Evolutionary conservation across 2,329 filamentous ascomycete genomes (phyloP).

Genomic region (Moelleriella libera): DNA sequence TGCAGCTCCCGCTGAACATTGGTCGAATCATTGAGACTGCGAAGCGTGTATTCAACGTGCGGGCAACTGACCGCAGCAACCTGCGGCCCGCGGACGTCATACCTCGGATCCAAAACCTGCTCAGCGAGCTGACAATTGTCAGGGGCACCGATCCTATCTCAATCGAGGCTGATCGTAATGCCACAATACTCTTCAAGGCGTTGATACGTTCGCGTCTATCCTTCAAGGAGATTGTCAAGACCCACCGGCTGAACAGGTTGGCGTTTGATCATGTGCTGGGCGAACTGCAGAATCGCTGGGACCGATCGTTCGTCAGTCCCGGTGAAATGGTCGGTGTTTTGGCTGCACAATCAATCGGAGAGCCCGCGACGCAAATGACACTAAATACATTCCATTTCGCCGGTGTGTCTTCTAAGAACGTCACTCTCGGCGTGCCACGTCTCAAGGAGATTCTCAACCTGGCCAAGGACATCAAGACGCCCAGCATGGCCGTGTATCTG

Average conservation of each 20-base stretch:
- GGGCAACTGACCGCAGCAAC: conserved; percentile 74
- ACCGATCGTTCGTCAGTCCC: conserved; percentile 71
- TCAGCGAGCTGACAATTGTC: conserved; percentile 71
- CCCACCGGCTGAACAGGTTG: conserved; percentile 75
- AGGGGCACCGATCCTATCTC: conserved; percentile 76
- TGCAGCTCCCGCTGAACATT: conserved; percentile 88
- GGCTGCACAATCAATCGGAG: conserved; percentile 95
- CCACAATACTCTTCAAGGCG: conserved; percentile 85
- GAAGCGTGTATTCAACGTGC: conserved; percentile 81
- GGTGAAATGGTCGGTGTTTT: conserved; percentile 99
- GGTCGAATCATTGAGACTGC: conserved; percentile 82
- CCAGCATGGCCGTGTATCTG: conserved; percentile 88
- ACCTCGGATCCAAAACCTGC: conserved; percentile 57
- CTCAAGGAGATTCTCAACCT: conserved; percentile 99
- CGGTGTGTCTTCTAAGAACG: conserved; percentile 99
- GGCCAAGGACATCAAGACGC: conserved; percentile 95
- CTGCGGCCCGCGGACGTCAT: conserved; percentile 81
- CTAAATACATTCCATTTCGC: conserved; percentile 99
- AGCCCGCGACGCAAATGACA: conserved; percentile 98
- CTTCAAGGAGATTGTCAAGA: conserved; percentile 81
- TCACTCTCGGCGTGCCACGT: conserved; percentile 95
- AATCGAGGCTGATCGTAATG: conserved; percentile 71
- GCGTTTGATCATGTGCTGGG: conserved; percentile 88
- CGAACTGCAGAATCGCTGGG: conserved; percentile 79
- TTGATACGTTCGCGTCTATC: conserved; percentile 78